phyloP scores from a whole-genome alignment of 345 rosid species.

The Anastatica hierochuntica region DNA sequence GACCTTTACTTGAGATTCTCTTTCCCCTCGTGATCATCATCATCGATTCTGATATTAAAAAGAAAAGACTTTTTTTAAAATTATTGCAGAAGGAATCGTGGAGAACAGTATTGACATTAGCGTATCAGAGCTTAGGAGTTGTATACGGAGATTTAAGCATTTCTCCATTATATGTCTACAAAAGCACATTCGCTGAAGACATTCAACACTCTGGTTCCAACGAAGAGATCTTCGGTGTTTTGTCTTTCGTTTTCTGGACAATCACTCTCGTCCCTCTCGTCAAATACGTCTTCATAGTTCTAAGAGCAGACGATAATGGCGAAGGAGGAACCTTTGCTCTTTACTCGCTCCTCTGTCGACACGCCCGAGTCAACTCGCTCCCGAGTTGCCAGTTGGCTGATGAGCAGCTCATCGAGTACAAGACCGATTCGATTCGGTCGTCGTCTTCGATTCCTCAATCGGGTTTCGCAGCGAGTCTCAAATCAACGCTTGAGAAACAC shows the following conservation, averaged over 20 bases:
- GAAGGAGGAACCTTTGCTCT: slow-evolving; percentile 95
- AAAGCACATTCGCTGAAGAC: slow-evolving; percentile 70
- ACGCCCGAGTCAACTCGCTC: slow-evolving; percentile 75
- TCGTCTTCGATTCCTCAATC: slow-evolving; percentile 23
- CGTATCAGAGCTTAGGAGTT: slow-evolving; percentile 78
- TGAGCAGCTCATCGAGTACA: slow-evolving; percentile 62
- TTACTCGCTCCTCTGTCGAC: slow-evolving; percentile 74
- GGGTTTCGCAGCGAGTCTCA: slow-evolving; percentile 43
- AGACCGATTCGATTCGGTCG: slow-evolving; percentile 29
- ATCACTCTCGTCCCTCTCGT: slow-evolving; percentile 74
- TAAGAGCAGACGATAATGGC: slow-evolving; percentile 83
- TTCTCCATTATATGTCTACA: slow-evolving; percentile 78
- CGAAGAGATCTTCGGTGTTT: slow-evolving; percentile 84
- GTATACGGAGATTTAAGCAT: slow-evolving; percentile 94
- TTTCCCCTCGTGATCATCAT: slow-evolving; percentile 16
- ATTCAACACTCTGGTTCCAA: slow-evolving; percentile 63
- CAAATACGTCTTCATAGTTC: slow-evolving; percentile 74
- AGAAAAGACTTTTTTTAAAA: neutral
- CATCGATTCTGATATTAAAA: too few relatives aligned
- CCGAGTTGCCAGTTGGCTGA: slow-evolving; percentile 78
- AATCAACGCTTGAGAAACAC: slow-evolving; percentile 54
- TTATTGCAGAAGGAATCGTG: slow-evolving; percentile 65
- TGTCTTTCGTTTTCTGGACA: slow-evolving; percentile 89
- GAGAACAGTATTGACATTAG: slow-evolving; percentile 72
- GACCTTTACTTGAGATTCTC: neutral